Conservation (phyloP, 2,329 filamentous ascomycete species). For the Aspergillus versicolor region DNA sequence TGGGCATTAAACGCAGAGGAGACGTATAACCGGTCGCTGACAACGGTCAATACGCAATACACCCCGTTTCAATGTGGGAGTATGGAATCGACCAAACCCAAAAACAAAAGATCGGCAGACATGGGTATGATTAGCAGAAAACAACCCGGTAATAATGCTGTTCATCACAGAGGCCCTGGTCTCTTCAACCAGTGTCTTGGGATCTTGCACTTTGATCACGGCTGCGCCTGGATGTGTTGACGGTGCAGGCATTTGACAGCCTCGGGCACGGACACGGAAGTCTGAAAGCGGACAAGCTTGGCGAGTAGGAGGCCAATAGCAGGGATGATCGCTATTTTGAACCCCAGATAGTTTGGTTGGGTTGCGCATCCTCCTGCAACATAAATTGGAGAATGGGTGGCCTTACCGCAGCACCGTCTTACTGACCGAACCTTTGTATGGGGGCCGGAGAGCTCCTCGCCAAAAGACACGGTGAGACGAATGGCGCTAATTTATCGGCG, state of each 20-base stretch:
- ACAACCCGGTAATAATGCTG: not conserved
- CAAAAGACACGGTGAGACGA: slow-evolving; percentile 2
- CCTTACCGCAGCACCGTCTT: not conserved
- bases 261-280: not conserved
- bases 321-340: not conserved
- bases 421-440: slow-evolving; percentile 5
- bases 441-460: not conserved
- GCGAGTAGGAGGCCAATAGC: not conserved
- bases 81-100: not conserved
- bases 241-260: not conserved
- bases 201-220: not conserved
- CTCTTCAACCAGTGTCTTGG: not conserved
- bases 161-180: not conserved
- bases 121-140: not conserved
- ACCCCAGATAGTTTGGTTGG: not conserved
- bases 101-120: not conserved
- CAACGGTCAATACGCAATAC: not conserved
- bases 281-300: not conserved
- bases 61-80: not conserved
- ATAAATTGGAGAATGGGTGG: slow-evolving; percentile 1
- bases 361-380: not conserved
- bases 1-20: not conserved
- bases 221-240: not conserved
- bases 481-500: not conserved
- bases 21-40: not conserved